Percentiles rank a stretch among this genome's conserved stretches.
Evolutionary conservation across 345 rosid species (phyloP).

Genomic region (Gossypium herbaceum): DNA sequence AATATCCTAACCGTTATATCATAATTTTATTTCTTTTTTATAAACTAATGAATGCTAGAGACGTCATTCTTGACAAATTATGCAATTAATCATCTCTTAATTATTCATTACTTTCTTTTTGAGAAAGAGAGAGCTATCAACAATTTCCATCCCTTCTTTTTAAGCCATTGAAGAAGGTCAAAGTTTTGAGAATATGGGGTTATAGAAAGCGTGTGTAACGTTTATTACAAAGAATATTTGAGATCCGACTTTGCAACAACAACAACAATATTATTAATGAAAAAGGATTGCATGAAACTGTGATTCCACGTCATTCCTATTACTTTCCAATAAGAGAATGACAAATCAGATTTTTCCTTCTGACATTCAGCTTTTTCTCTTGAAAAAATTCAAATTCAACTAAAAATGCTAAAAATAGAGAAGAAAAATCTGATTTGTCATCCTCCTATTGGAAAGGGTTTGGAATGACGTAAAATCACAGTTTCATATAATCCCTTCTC

Average conservation of each 20-base stretch:
- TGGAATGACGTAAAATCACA: rapidly evolving
- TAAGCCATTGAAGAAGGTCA: neutral
- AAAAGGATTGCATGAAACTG: too few relatives aligned
- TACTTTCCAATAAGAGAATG: too few relatives aligned
- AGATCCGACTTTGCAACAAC: neutral
- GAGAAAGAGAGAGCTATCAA: neutral
- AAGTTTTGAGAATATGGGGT: neutral
- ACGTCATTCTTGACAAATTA: neutral
- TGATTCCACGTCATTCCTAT: too few relatives aligned
- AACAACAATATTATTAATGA: neutral
- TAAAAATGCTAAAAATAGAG: too few relatives aligned
- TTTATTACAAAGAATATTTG: too few relatives aligned
- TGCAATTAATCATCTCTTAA: neutral
- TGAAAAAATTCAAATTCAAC: too few relatives aligned
- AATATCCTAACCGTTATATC: neutral
- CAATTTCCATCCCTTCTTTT: neutral
- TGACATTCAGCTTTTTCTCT: too few relatives aligned
- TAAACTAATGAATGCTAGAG: neutral
- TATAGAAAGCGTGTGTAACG: neutral
- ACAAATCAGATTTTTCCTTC: too few relatives aligned
- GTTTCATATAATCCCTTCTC: too few relatives aligned
- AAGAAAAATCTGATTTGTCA: too few relatives aligned
- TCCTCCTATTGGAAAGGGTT: too few relatives aligned
- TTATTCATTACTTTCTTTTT: neutral
- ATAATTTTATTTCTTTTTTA: too few relatives aligned